phyloP scores from a whole-genome alignment of 768 basidiomycete genomes.

The Botryobasidium botryosum region DNA sequence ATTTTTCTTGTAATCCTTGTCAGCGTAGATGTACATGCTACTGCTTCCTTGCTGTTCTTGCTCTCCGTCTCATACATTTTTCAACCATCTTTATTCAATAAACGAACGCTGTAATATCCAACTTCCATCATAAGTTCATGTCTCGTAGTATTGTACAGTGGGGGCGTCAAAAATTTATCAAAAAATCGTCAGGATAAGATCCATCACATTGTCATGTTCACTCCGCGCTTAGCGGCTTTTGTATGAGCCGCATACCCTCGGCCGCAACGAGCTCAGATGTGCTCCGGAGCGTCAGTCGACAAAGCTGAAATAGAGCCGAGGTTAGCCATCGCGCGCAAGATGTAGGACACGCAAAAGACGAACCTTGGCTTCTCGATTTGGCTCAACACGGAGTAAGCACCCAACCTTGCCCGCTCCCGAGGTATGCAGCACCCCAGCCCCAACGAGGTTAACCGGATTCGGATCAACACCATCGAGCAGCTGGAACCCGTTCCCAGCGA shows the following conservation, averaged over 20 bases:
- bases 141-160: conserved; percentile 4
- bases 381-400: conserved; percentile 82
- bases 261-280: conserved; percentile 81
- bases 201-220: too few relatives aligned
- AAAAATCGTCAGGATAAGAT: conserved; percentile 2
- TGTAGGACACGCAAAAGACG: too few relatives aligned
- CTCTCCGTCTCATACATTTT: too few relatives aligned
- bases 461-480: conserved; percentile 77
- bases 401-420: conserved; percentile 88
- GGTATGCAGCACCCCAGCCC: conserved; percentile 91
- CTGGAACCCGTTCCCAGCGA: conserved; percentile 62
- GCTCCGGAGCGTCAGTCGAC: conserved; percentile 83
- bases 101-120: neutral
- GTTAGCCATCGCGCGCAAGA: too few relatives aligned
- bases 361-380: conserved; percentile 91
- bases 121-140: neutral
- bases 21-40: too few relatives aligned
- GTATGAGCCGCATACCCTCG: conserved; percentile 42
- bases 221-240: conserved; percentile 18
- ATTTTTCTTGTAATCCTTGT: too few relatives aligned
- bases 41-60: too few relatives aligned
- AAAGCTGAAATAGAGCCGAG: conserved; percentile 40
- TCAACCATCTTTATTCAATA: neutral
- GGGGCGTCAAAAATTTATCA: neutral
- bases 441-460: conserved; percentile 84